phyloP scores from a whole-genome alignment of 164 flowering plant genomes.

The Buxus sempervirens region DNA sequence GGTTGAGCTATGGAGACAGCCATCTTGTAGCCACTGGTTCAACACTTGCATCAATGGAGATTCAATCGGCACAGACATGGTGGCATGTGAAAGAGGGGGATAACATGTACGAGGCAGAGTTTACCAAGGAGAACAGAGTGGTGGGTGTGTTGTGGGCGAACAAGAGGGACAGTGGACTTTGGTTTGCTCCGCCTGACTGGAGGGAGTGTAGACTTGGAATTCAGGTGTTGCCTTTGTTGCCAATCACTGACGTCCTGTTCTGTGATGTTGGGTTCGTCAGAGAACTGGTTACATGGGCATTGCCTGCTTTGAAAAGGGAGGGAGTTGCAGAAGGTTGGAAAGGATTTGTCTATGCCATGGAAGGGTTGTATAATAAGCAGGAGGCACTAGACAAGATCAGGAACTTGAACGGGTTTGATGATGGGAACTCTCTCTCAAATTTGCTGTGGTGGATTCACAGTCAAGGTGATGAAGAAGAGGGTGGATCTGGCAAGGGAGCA shows the following conservation, averaged over 20 bases:
- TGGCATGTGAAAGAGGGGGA: constrained; percentile 73
- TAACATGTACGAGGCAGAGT: constrained; percentile 50
- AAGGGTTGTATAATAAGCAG: constrained; percentile 61
- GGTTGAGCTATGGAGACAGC: constrained; percentile 80
- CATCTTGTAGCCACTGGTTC: constrained; percentile 73
- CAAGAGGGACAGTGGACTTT: constrained; percentile 83
- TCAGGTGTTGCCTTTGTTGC: constrained; percentile 75
- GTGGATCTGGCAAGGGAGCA: constrained; percentile 19
- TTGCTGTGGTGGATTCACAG: constrained; percentile 89
- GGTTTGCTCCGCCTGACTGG: constrained; percentile 91
- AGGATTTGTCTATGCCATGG: constrained; percentile 79
- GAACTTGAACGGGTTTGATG: constrained; percentile 60
- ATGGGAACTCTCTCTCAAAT: constrained; percentile 80
- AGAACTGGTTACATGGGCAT: constrained; percentile 70
- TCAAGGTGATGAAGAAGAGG: constrained; percentile 28
- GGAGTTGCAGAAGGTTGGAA: constrained; percentile 94
- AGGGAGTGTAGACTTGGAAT: constrained; percentile 81
- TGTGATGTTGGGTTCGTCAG: constrained; percentile 46
- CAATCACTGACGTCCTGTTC: constrained; percentile 69
- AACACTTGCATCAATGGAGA: constrained; percentile 67
- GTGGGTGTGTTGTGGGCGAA: constrained; percentile 88
- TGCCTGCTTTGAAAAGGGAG: constrained; percentile 62
- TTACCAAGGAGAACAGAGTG: constrained; percentile 58
- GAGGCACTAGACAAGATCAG: constrained; percentile 57
- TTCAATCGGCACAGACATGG: constrained; percentile 74